phyloP scores from a whole-genome alignment of 2,329 filamentous ascomycete genomes.

The Knufia petricola region DNA sequence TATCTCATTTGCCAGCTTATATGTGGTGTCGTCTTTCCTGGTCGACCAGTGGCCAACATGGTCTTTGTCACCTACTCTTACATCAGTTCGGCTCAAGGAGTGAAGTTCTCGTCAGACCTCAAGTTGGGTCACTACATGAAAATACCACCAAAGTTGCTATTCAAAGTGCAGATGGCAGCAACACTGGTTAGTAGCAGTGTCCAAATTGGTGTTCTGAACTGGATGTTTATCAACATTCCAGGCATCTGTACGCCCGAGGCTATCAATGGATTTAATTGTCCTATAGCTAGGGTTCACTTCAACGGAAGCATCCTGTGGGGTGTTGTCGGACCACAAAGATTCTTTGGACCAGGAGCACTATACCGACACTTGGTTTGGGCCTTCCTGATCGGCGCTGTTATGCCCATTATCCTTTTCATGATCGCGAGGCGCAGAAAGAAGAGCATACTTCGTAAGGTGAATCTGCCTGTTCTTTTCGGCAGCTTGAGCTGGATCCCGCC shows the following conservation, averaged over 20 bases:
- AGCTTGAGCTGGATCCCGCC: constrained; percentile 80
- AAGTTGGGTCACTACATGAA: constrained; percentile 61
- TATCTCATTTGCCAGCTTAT: constrained; percentile 81
- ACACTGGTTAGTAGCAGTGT: constrained; percentile 64
- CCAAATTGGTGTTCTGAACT: constrained; percentile 77
- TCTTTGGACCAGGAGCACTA: constrained; percentile 66
- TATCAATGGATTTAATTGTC: constrained; percentile 81
- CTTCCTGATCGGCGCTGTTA: constrained; percentile 65
- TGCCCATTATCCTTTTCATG: constrained; percentile 65
- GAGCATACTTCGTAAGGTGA: constrained; percentile 64
- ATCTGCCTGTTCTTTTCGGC: constrained; percentile 73
- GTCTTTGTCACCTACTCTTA: constrained; percentile 88
- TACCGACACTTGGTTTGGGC: constrained; percentile 73
- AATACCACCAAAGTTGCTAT: constrained; percentile 52
- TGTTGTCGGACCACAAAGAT: constrained; percentile 70
- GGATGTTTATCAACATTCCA: constrained; percentile 73
- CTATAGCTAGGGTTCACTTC: constrained; percentile 79
- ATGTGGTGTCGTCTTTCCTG: constrained; percentile 72
- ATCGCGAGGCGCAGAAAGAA: constrained; percentile 50
- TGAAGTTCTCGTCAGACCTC: constrained; percentile 79
- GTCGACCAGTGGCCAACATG: constrained; percentile 83
- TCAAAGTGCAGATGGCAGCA: constrained; percentile 49
- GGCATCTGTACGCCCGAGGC: constrained; percentile 69
- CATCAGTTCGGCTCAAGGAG: constrained; percentile 77
- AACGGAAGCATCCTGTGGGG: constrained; percentile 87